Conservation (phyloP, 306 rosid genomes). For the Arachis stenosperma region DNA sequence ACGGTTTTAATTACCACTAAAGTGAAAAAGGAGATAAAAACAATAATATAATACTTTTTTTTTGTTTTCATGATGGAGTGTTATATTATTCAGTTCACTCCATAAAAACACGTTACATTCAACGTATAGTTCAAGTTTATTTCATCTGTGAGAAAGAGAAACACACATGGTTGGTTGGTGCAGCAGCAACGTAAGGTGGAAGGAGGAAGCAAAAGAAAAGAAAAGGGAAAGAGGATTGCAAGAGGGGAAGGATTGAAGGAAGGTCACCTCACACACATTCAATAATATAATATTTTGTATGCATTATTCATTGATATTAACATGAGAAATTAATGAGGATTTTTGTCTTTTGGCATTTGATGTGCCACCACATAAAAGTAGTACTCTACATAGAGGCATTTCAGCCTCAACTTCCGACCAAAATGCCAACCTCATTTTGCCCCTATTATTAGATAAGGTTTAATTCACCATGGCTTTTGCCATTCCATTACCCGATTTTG, state of each 20-base stretch:
- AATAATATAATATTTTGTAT: slow-evolving; percentile 44
- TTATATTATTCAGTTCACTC: slow-evolving; percentile 7
- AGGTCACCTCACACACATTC: slow-evolving; percentile 49
- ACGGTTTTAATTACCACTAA: not conserved
- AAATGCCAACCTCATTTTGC: slow-evolving; percentile 47
- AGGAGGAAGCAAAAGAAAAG: slow-evolving; percentile 42
- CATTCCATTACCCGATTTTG: slow-evolving; percentile 24
- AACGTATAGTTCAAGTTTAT: slow-evolving; percentile 35
- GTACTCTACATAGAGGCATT: slow-evolving; percentile 40
- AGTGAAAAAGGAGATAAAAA: not conserved
- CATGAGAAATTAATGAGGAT: slow-evolving; percentile 33
- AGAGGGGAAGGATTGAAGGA: slow-evolving; percentile 33
- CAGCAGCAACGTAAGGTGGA: not conserved
- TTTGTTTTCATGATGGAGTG: slow-evolving; percentile 27
- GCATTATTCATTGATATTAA: slow-evolving; percentile 16
- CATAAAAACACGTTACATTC: slow-evolving; percentile 36
- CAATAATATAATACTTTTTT: not conserved
- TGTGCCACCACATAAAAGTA: slow-evolving; percentile 47
- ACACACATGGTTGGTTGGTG: slow-evolving; percentile 36
- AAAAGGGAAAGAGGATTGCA: slow-evolving; percentile 40
- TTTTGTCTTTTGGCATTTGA: slow-evolving; percentile 49
- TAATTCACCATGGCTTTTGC: slow-evolving; percentile 10
- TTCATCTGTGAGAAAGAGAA: slow-evolving; percentile 26
- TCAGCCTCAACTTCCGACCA: slow-evolving; percentile 50
- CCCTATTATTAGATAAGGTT: slow-evolving; percentile 44